A percentile compares a stretch with the other conserved stretches of the same genome.
These are phyloP conservation scores for Xylaria sp. DNA, from an alignment of 2,329 filamentous ascomycete genomes.

Conservation along the genomic window DNA sequence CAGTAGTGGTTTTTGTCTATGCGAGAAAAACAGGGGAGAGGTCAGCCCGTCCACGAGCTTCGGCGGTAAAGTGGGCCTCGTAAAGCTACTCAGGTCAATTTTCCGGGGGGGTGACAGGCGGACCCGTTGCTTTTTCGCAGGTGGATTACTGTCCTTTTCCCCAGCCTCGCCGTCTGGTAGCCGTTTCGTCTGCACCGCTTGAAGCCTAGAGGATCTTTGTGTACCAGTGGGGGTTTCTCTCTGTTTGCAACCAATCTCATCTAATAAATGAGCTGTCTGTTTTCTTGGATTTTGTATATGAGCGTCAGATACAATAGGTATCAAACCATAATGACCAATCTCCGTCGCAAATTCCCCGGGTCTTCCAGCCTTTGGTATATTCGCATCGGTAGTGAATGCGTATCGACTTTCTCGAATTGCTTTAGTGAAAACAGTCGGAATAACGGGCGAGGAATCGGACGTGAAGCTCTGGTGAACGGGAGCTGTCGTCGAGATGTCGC, in stretches of 20 bases:
- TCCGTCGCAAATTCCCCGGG: constrained; percentile 45
- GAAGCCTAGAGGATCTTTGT: constrained; percentile 38
- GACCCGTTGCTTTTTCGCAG: constrained; percentile 60
- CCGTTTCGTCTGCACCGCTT: constrained; percentile 41
- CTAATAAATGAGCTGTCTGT: constrained; percentile 33
- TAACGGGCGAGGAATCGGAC: constrained; percentile 40
- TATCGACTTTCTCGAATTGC: constrained; percentile 42
- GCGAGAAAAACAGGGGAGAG: constrained; percentile 66
- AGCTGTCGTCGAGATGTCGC: constrained; percentile 43
- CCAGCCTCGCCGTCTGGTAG: constrained; percentile 38
- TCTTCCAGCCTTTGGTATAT: constrained; percentile 40
- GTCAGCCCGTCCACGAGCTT: constrained; percentile 54
- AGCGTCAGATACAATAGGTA: constrained; percentile 40
- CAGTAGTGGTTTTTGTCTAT: constrained; percentile 53
- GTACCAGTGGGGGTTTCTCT: constrained; percentile 29
- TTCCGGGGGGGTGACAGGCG: constrained; percentile 59
- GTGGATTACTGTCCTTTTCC: constrained; percentile 42
- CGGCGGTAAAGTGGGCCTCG: constrained; percentile 44
- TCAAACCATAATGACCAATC: constrained; percentile 49
- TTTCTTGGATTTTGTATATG: constrained; percentile 39
- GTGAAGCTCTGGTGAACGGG: constrained; percentile 39
- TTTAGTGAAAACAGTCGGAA: constrained; percentile 40
- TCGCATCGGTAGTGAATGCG: constrained; percentile 42
- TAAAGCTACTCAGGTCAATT: constrained; percentile 56
- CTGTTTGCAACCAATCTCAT: constrained; percentile 35